These are phyloP conservation scores for Dichotomopilus funicola DNA, from an alignment of 2,329 filamentous ascomycete genomes.

Conservation along the genomic window DNA sequence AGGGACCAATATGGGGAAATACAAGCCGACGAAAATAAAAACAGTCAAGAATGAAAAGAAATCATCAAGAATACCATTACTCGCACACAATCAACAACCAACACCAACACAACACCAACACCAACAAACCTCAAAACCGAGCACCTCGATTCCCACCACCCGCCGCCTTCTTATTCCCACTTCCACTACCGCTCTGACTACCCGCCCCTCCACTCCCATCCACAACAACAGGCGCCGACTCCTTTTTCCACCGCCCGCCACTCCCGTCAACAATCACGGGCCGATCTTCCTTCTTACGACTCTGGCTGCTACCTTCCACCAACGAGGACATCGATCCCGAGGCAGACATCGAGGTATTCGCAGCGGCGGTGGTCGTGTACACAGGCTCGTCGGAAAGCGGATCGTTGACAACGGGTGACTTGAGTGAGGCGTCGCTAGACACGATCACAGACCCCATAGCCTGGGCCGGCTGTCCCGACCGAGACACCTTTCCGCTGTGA, in stretches of 20 bases:
- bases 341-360: not conserved
- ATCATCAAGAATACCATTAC: too few relatives aligned
- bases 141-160: too few relatives aligned
- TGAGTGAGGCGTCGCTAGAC: too few relatives aligned
- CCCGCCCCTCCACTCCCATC: conserved; percentile 1
- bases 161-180: not conserved
- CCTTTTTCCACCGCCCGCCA: conserved; percentile 6
- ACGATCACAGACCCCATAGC: not conserved
- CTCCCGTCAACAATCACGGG: conserved; percentile 17
- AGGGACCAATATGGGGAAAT: too few relatives aligned
- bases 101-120: not conserved
- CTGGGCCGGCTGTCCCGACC: not conserved
- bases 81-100: not conserved
- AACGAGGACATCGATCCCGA: too few relatives aligned
- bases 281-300: conserved; percentile 6
- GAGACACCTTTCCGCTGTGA: not conserved
- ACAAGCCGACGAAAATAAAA: too few relatives aligned
- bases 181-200: not conserved
- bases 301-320: not conserved
- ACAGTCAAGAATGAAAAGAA: too few relatives aligned
- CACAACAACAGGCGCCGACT: conserved; percentile 7
- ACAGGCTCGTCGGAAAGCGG: not conserved
- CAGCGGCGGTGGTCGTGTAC: not conserved
- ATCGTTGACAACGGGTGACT: too few relatives aligned
- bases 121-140: not conserved